Conservation (phyloP, 352 stramenopile species). For the Hyaloperonospora brassicae region DNA sequence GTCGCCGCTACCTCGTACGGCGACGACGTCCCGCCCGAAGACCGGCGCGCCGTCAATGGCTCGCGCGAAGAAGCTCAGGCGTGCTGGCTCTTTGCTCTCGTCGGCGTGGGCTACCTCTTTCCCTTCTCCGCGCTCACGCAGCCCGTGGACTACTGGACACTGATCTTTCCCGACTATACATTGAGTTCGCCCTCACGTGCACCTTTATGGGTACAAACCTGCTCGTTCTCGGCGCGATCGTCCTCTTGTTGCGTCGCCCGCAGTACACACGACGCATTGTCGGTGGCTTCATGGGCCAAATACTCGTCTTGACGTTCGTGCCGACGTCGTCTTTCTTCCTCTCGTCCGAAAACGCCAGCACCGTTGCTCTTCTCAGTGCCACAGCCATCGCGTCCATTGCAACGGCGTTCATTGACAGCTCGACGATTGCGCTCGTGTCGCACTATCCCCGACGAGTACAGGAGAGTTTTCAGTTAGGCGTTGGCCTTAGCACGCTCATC, state of each 20-base stretch:
- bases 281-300: conserved; percentile 67
- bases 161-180: conserved; percentile 80
- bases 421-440: conserved; percentile 69
- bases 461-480: conserved; percentile 76
- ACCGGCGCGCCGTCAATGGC: conserved; percentile 25
- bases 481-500: conserved; percentile 73
- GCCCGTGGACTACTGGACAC: conserved; percentile 84
- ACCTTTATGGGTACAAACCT: conserved; percentile 84
- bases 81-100: conserved; percentile 60
- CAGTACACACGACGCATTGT: conserved; percentile 71
- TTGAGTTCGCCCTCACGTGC: conserved; percentile 79
- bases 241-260: conserved; percentile 48
- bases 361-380: conserved; percentile 16
- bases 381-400: conserved; percentile 61
- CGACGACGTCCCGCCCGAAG: conserved; percentile 20
- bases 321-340: conserved; percentile 72
- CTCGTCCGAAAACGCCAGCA: too few relatives aligned
- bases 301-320: conserved; percentile 64
- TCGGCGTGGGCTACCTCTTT: conserved; percentile 80
- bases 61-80: conserved; percentile 41
- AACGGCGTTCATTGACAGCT: conserved; percentile 78
- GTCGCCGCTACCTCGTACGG: conserved; percentile 45
- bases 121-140: conserved; percentile 84
- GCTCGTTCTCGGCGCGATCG: conserved; percentile 51
- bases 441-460: conserved; percentile 72